Conservation (phyloP, 2,329 filamentous ascomycete species). For the Pseudocercospora musae region DNA sequence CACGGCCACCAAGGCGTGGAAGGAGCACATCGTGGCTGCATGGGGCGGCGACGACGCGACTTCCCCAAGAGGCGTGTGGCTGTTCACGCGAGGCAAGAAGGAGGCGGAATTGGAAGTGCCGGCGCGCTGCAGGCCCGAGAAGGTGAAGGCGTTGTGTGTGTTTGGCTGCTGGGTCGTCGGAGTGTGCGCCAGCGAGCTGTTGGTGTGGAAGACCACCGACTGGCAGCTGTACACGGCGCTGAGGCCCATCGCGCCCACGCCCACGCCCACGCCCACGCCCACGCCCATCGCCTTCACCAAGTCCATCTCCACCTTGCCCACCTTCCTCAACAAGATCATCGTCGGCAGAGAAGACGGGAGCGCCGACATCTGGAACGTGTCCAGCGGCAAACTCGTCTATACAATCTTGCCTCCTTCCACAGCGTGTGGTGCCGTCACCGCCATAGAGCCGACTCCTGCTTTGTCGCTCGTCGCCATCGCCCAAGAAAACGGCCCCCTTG, state of each 20-base stretch:
- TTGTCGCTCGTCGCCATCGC: conserved; percentile 84
- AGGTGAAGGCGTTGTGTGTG: conserved; percentile 72
- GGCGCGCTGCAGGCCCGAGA: conserved; percentile 61
- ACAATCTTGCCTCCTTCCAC: conserved; percentile 75
- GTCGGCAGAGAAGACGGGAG: conserved; percentile 82
- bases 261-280: no score
- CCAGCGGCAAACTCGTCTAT: conserved; percentile 85
- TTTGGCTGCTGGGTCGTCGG: conserved; percentile 92
- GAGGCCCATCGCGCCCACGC: conserved; percentile 54
- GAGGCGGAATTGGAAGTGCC: conserved; percentile 71
- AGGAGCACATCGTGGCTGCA: conserved; percentile 80
- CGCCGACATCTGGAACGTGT: conserved; percentile 97
- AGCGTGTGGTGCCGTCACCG: conserved; percentile 76
- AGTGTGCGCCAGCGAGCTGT: conserved; percentile 69
- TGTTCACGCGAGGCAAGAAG: conserved; percentile 88
- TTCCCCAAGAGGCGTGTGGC: conserved; percentile 70
- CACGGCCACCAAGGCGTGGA: conserved; percentile 84
- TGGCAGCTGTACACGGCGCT: conserved; percentile 90
- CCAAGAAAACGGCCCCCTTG: conserved; percentile 73
- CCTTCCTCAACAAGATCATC: conserved; percentile 93
- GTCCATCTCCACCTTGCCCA: conserved; percentile 82
- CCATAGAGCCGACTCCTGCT: conserved; percentile 77
- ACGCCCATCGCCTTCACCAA: conserved; percentile 67
- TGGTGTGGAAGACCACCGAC: conserved; percentile 82
- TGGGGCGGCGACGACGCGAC: conserved; percentile 65